Evolutionary conservation across 2,329 filamentous ascomycete genomes (phyloP), one percentile per base, ranked within the genome.

Genomic region (Penicillium aurantiogriseum): DNA sequence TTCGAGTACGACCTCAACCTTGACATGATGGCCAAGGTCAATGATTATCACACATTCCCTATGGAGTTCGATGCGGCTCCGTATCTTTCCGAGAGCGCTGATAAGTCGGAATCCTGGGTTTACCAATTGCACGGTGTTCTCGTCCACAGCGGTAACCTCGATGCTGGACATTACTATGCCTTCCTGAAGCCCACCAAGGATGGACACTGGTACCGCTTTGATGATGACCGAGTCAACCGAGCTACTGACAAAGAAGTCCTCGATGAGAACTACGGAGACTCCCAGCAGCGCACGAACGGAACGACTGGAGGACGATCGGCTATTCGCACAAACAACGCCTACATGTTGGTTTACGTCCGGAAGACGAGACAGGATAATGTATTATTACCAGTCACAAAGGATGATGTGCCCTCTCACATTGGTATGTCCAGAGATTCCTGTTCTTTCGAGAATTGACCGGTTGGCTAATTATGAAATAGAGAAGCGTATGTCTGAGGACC

Each of bases 331-430:
- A 39, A 83, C 83, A 99, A 92, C 73, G 95, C 94, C 5, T 99
- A 99, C 80, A 99, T 99, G 94, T 78, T 99, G 80, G 95, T 99
- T 2, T 99, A 99, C 71, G 91, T 99, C 63, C 88, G 94, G 45
- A 90, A 96, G 72, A 89, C 88, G 51, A 85, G 88, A 56, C 77
- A 96, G n/a, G 90, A 96, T 69, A 83, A 90, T 63, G 88, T 97
- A 47, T 81, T 99, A 52, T 85, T 88, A 42, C 85, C 87, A 0
- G 89, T 94, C 38, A 83, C 84, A n/a, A 82, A 88, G 62, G 83
- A 89, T 2, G 88, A 96, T 67, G 90, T 92, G 17, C 95, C 94
- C 2, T 73, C 81, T 51, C 92, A 97, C 77, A 85, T 97, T 51
- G 88, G 50, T 52, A 52, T 21, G 50, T 46, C 6, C 5, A 9